These are phyloP conservation scores for Crithidia bombi DNA, from an alignment of 208 protist genomes.

Conservation along the genomic window DNA sequence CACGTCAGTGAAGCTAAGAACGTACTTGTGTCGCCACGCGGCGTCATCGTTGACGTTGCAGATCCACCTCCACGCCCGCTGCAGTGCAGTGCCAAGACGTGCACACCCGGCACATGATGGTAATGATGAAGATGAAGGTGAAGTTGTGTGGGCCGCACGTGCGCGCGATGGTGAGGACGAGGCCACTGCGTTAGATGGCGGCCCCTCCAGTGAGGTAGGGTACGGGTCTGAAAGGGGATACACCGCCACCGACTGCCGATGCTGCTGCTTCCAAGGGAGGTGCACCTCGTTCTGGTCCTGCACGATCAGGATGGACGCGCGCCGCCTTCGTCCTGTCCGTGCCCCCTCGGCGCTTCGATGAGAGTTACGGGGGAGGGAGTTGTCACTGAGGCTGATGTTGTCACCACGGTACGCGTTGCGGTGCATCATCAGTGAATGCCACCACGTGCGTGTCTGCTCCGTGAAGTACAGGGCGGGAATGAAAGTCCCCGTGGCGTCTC, in stretches of 20 bases:
- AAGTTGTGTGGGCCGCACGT: not conserved
- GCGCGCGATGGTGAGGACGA: not conserved
- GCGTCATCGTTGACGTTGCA: conserved; percentile 12
- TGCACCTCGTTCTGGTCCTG: no score
- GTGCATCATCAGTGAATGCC: not conserved
- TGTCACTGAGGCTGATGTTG: not conserved
- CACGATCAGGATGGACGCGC: no score
- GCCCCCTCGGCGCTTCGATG: no score
- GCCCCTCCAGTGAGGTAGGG: no score
- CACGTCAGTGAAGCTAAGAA: conserved; percentile 33
- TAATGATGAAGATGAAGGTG: not conserved
- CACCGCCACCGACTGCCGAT: no score
- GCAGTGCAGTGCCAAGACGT: no score
- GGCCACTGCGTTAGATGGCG: no score
- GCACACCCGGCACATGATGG: not conserved
- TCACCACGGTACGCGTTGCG: not conserved
- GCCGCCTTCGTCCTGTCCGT: no score
- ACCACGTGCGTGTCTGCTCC: not conserved
- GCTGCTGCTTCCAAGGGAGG: no score
- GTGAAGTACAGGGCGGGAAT: conserved; percentile 32
- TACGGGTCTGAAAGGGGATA: no score
- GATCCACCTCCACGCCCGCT: not conserved
- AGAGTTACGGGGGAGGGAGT: no score
- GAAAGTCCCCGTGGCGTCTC: conserved; percentile 14
- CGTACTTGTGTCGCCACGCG: not conserved